A percentile compares a stretch with the other conserved stretches of the same genome.
These are phyloP conservation scores for Sapria himalayana DNA, from an alignment of 345 rosid species.

Conservation along the genomic window DNA sequence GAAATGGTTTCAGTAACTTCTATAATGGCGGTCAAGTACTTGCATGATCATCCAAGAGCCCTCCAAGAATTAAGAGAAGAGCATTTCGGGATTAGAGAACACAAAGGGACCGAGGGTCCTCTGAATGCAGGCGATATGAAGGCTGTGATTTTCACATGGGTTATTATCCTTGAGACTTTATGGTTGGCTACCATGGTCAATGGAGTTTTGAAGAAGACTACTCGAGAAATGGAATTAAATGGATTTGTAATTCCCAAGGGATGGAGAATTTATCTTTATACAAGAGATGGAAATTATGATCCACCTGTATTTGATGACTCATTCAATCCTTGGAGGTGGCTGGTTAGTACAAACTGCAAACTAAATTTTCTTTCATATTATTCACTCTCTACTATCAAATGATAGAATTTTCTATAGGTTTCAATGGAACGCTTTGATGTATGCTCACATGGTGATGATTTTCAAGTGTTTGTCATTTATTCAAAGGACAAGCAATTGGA, in stretches of 20 bases:
- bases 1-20: conserved; percentile 80
- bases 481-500: conserved; percentile 58
- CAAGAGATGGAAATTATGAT: conserved; percentile 67
- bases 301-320: conserved; percentile 47
- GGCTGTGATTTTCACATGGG: conserved; percentile 25
- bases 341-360: too few relatives aligned
- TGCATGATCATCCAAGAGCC: conserved; percentile 53
- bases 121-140: conserved; percentile 31
- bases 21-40: conserved; percentile 84
- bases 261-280: conserved; percentile 85
- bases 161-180: conserved; percentile 64
- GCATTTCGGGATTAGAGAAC: conserved; percentile 23
- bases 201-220: conserved; percentile 64
- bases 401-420: too few relatives aligned
- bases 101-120: conserved; percentile 22
- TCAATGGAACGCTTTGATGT: too few relatives aligned
- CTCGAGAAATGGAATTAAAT: conserved; percentile 52
- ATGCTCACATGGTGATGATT: too few relatives aligned
- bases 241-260: conserved; percentile 72
- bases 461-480: too few relatives aligned
- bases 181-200: conserved; percentile 72
- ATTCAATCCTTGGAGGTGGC: conserved; percentile 96
- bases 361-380: too few relatives aligned
- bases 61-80: conserved; percentile 61
- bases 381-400: too few relatives aligned